Percentiles rank a stretch among this genome's conserved stretches.
Conservation (phyloP, 371 early-diverging fungal species). For the Mucor mucedo region DNA sequence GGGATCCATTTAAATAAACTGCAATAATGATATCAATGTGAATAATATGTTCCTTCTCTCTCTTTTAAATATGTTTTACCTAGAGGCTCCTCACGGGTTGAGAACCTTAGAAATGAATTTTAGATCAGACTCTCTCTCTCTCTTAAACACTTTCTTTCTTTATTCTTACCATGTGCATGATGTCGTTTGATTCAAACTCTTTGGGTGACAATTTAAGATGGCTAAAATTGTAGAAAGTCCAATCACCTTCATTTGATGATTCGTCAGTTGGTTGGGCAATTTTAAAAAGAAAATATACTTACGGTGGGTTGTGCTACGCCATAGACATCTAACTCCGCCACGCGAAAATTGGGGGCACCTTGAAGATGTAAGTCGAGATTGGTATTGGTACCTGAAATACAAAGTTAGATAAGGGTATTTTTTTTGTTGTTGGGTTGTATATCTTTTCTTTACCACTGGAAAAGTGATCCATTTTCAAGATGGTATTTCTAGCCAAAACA, state of each 20-base stretch:
- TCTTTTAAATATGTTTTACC: conserved; percentile 24
- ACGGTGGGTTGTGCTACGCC: conserved; percentile 78
- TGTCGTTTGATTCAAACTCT: conserved; percentile 32
- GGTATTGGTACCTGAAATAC: conserved; percentile 51
- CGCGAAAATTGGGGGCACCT: conserved; percentile 77
- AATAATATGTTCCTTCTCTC: neutral
- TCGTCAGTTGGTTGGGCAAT: neutral
- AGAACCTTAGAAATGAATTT: conserved; percentile 57
- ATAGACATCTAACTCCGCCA: conserved; percentile 65
- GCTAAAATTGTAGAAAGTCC: conserved; percentile 70
- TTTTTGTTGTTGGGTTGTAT: neutral
- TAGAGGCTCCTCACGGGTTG: conserved; percentile 77
- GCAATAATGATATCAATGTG: neutral
- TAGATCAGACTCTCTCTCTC: neutral
- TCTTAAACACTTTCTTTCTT: neutral
- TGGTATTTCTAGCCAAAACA: conserved; percentile 63
- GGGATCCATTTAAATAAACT: conserved; percentile 65
- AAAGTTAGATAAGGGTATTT: neutral
- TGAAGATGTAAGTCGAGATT: conserved; percentile 69
- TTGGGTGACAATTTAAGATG: conserved; percentile 60
- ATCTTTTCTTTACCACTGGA: conserved; percentile 46
- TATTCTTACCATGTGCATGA: conserved; percentile 51
- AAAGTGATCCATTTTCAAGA: conserved; percentile 75
- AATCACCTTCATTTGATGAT: conserved; percentile 35
- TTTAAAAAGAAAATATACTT: neutral